Evolutionary conservation across 352 stramenopile species (phyloP), one percentile per base, ranked within the genome.

Genomic region (Phytophthora boehmeriae): DNA sequence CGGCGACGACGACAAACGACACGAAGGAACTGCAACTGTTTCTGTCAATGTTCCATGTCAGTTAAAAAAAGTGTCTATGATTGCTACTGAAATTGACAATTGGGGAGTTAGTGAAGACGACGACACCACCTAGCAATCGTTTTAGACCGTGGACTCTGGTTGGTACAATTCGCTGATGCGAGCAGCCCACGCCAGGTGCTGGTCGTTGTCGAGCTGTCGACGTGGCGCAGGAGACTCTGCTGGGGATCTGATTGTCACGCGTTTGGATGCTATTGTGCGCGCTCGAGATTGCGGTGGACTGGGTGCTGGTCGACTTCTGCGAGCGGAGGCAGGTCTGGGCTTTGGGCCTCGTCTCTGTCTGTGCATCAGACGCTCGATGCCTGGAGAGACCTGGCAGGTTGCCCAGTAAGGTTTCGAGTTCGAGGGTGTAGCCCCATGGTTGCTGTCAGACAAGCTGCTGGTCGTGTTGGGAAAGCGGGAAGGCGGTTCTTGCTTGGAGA

Each of bases 11-110:
- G 43, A 41, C 43, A 30, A 34, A 38, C 16, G 59, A 72, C 39
- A 75, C 74, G 2, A 86, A 85, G 35, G 78, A 88, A 49, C 68
- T 88, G 47, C 78, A 88, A 57, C 61, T 88, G 17, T 85, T 73
- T 25, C 54, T 88, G 27, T 83, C 71, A 5, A 71, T 88, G 63
- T 85, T 88, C 44, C 73, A 80, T 20, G 68, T 88, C 49, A 71
- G 47, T 22, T 73, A 66, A 43, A 39, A 66, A 34, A 23, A 14
- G 1, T 22, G 30, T 20, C 2, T n/a, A 54, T 8, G 8, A 5
- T 41, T 25, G 23, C 28, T 45, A 4, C 6, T n/a, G 8, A 28
- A 5, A 4, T 20, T 27, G 2, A 48, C 11, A 35, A 3, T 17
- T 48, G 20, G 1, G 42, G 42, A n/a, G n/a, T n/a, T 4, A 48